phyloP scores from a whole-genome alignment of 2,329 filamentous ascomycete genomes.

The Bertia moriformis region DNA sequence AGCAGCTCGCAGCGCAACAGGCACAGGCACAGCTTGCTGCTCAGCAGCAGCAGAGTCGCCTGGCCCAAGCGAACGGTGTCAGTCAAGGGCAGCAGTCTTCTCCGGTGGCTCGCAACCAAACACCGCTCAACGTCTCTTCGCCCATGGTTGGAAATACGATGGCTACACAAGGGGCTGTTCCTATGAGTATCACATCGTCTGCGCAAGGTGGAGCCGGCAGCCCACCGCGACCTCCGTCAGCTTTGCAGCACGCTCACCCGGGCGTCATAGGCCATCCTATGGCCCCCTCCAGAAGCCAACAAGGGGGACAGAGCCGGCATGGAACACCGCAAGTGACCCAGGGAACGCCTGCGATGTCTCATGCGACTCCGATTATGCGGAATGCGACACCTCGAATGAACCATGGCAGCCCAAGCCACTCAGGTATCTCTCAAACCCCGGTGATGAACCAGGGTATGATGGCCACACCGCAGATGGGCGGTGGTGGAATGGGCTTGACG shows the following conservation, averaged over 20 bases:
- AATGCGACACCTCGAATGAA: neutral
- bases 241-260: neutral
- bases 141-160: neutral
- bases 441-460: neutral
- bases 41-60: slow-evolving; percentile 19
- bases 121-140: neutral
- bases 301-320: neutral
- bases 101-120: neutral
- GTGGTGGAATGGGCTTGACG: neutral
- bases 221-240: neutral
- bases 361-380: neutral
- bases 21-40: slow-evolving; percentile 11
- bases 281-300: slow-evolving; percentile 1
- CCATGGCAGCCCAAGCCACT: neutral
- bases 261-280: neutral
- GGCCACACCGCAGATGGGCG: neutral
- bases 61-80: slow-evolving; percentile 6
- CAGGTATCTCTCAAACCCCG: neutral
- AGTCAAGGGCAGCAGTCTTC: neutral
- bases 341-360: slow-evolving; percentile 1
- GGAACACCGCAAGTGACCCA: neutral
- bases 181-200: neutral
- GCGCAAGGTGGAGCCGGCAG: neutral
- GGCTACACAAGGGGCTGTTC: neutral
- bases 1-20: slow-evolving; percentile 25